Evolutionary conservation across 345 rosid genomes (phyloP).

Genomic region (Populus deltoides): DNA sequence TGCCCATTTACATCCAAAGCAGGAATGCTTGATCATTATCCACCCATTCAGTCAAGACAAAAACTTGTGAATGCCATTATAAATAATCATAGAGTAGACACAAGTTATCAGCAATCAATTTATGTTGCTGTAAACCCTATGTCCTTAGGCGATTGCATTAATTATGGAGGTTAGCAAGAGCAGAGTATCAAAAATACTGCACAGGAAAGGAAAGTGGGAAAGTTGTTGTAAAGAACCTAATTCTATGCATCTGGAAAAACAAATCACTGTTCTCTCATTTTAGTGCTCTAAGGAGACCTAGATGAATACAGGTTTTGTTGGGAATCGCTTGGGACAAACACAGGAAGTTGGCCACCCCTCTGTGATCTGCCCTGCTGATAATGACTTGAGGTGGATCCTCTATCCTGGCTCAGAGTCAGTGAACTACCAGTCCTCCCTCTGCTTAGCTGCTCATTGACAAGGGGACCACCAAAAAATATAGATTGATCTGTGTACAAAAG

Average conservation of each 20-base stretch:
- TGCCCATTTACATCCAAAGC: background rate
- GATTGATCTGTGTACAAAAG: slow-evolving; percentile 54
- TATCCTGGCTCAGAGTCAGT: slow-evolving; percentile 24
- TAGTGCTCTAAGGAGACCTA: slow-evolving; percentile 37
- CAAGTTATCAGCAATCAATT: background rate
- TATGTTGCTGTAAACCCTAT: background rate
- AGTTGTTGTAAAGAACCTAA: background rate
- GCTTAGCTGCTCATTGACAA: slow-evolving; percentile 42
- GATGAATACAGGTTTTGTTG: slow-evolving; percentile 46
- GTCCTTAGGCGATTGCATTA: background rate
- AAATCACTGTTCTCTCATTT: slow-evolving; percentile 7
- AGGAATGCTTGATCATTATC: background rate
- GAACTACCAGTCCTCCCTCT: slow-evolving; percentile 41
- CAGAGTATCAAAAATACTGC: too few relatives aligned
- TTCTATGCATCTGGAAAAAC: slow-evolving; percentile 1
- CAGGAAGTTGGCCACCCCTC: slow-evolving; percentile 82
- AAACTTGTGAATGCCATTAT: background rate
- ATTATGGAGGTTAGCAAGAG: background rate
- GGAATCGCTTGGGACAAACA: slow-evolving; percentile 75
- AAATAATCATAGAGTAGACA: background rate
- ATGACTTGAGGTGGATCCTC: slow-evolving; percentile 45
- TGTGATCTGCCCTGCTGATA: slow-evolving; percentile 61
- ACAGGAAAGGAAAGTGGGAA: background rate
- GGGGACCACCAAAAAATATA: slow-evolving; percentile 66
- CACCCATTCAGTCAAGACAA: background rate